Evolutionary conservation across 768 basidiomycete species (phyloP), one percentile per base, ranked within the genome.

Genomic region (Tricholoma terreum): DNA sequence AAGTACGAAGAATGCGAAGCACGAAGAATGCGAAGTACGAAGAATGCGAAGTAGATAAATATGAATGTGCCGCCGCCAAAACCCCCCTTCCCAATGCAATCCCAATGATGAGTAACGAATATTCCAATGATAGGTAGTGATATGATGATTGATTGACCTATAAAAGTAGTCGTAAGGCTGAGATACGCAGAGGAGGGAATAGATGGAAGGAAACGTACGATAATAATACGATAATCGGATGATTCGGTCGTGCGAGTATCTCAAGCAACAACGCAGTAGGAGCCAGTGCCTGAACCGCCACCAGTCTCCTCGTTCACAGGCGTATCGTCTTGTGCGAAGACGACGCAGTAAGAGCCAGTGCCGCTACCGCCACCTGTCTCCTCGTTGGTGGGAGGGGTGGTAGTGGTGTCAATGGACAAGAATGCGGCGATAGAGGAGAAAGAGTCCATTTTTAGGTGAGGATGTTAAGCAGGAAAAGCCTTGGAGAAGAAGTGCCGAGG

Each of bases 231-330:
- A 30, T n/a, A 30, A 43, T 11, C 24, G 21, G 38, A 46, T 24
- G 21, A 22, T 31, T 9, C 30, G 22, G 31, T 51, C 35, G 49
- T 17, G 34, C 50, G 50, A 57, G 38, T 33, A 57, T 43, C 46
- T 58, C 38, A 58, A 49, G 57, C 57, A 54, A 58, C 52, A 42
- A 58, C 56, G 30, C 56, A 58, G 56, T 52, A 57, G 2, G 15
- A 17, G 15, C 17, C 30, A 21, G 30, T 31, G 48, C 17, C 19
- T 21, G 30, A 27, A 15, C 19, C 21, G 38, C 56, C 56, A 30
- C 51, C 35, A 40, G 17, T 22, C 40, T 52, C 56, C 34, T 58
- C 56, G 24, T 58, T 46, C 10, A 36, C 9, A 35, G 56, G 56
- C 3, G 24, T 46, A 15, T 55, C 54, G 6, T 42, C 54, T 17